Conservation (phyloP, 164 flowering plant genomes). For the Chimonanthus salicifolius region DNA sequence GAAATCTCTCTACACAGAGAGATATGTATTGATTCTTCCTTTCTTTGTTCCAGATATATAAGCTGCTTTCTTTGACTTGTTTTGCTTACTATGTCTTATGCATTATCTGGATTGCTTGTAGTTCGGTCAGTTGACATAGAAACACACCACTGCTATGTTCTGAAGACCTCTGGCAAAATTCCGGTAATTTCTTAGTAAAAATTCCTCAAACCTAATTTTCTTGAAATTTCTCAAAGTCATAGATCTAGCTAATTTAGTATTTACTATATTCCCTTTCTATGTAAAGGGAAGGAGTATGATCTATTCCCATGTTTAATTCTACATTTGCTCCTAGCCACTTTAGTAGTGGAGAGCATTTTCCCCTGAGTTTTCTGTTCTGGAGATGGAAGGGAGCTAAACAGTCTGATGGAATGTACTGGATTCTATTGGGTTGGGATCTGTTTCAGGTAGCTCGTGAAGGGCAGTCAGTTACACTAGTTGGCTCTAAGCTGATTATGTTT, state of each 20-base stretch:
- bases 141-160: conserved; percentile 41
- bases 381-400: no score
- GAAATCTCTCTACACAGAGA: background rate
- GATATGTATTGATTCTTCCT: background rate
- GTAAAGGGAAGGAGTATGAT: background rate
- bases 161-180: conserved; percentile 66
- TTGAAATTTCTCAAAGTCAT: background rate
- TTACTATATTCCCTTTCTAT: background rate
- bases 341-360: background rate
- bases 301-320: background rate
- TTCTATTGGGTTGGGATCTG: background rate
- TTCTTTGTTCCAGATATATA: background rate
- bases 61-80: background rate
- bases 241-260: background rate
- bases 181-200: conserved; percentile 51
- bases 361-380: no score
- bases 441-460: conserved; percentile 86
- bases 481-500: conserved; percentile 73
- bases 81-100: conserved; percentile 10
- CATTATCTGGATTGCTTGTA: conserved; percentile 29
- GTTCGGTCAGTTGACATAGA: conserved; percentile 69
- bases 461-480: conserved; percentile 69
- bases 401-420: background rate
- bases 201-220: conserved; percentile 1
- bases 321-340: background rate